Evolutionary conservation across 148 eudicot genomes (phyloP), one percentile per base, ranked within the genome.

Genomic region (Nepenthes mirabilis): DNA sequence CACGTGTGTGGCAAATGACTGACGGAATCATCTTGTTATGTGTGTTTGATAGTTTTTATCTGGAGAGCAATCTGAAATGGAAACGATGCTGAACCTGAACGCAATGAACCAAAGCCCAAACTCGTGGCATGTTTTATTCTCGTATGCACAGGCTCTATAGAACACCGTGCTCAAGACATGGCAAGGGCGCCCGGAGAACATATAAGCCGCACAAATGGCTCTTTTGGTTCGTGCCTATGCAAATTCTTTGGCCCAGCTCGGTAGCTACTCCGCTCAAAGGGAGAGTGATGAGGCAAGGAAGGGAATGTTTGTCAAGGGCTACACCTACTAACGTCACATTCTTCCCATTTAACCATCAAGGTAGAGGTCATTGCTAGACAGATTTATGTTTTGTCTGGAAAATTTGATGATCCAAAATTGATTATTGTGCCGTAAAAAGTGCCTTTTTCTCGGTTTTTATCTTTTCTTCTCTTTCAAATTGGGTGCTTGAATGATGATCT

Each of bases 71-170:
- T 85, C 93, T 55, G 97, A 91, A 80, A 77, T 72, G 60, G 93
- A 91, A 70, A 96, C 97, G 51, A 91, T 94, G 59, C 70, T 88
- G 32, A 91, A 88, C 77, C 73, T 91, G 61, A 83, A 91, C 10
- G 93, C 97, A 37, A 91, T 91, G 97, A 91, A 91, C 72, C 97
- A 91, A 74, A 83, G 80, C 61, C 94, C 94, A 49, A 91, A 91
- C 86, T 96, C 96, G 55, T 91, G 97, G 97, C 97, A 91, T 35
- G 96, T 91, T 13, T 91, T 96, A 11, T 91, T 91, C 81, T 91
- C 97, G 4, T 91, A 91, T 56, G 97, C 97, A 40, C 87, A 94
- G 68, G 97, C 97, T n/a, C 72, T 91, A 33, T 96, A 91, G 56
- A 91, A 91, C 86, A 65, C 80, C 9, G 90, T 88, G 66, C 94